phyloP scores from a whole-genome alignment of 495 filamentous ascomycete genomes.

The Staphylotrichum tortipilum region DNA sequence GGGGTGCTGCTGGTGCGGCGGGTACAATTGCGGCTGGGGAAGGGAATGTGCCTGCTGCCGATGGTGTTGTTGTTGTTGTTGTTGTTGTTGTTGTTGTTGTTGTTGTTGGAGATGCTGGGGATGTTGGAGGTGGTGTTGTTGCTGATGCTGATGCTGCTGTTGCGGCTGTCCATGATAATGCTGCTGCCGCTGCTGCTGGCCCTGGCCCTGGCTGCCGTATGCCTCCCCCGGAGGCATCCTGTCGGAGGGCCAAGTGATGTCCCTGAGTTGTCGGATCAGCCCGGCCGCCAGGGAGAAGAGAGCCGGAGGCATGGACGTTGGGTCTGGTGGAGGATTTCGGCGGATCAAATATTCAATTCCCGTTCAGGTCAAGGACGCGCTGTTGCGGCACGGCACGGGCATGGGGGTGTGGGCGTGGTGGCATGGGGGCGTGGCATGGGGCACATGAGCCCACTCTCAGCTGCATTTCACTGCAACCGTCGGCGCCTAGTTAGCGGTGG shows the following conservation, averaged over 20 bases:
- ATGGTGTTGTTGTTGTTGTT: constrained; percentile 6
- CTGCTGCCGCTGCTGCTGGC: constrained; percentile 11
- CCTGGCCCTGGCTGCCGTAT: constrained; percentile 30
- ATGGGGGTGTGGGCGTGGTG: too few relatives aligned
- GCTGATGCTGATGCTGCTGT: constrained; percentile 17
- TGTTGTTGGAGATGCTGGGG: constrained; percentile 4
- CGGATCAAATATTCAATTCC: background rate
- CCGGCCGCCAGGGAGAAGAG: background rate
- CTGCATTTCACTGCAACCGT: too few relatives aligned
- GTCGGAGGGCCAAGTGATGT: constrained; percentile 7
- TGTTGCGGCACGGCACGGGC: background rate
- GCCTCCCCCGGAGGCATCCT: constrained; percentile 37
- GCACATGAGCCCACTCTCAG: background rate
- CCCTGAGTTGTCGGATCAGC: constrained; percentile 2
- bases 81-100: constrained; percentile 16
- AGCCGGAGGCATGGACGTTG: background rate
- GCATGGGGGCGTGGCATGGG: too few relatives aligned
- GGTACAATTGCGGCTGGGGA: background rate
- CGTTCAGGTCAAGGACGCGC: constrained; percentile 1
- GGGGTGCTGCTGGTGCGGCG: too few relatives aligned
- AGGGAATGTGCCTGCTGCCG: constrained; percentile 6
- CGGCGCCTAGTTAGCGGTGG: too few relatives aligned
- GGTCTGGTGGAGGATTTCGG: background rate
- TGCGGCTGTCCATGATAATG: too few relatives aligned
- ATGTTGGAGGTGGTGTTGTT: constrained; percentile 8